Percentiles rank a stretch among this genome's conserved stretches.
phyloP scores from a whole-genome alignment of 1,139 yeast species.

The Scheffersomyces segobiensis region DNA sequence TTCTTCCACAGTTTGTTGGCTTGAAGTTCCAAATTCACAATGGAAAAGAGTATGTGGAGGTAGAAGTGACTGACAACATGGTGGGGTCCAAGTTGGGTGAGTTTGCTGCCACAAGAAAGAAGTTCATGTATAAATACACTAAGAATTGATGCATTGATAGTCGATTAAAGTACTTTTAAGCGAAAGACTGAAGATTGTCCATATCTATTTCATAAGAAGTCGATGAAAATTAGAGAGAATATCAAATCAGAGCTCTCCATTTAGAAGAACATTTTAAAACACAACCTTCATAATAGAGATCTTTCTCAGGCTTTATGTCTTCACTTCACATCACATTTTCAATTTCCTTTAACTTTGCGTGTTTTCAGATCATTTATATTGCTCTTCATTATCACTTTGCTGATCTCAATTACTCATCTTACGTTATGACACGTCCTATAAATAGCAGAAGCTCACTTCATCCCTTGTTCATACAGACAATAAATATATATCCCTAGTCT shows the following conservation, averaged over 20 bases:
- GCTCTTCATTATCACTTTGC: not conserved
- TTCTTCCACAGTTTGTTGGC: constrained; percentile 94
- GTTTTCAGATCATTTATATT: not conserved
- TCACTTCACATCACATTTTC: not conserved
- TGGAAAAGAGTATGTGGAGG: constrained; percentile 90
- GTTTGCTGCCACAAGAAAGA: constrained; percentile 89
- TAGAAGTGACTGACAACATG: constrained; percentile 91
- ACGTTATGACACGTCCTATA: constrained; percentile 22
- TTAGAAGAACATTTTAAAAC: not conserved
- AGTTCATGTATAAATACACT: constrained; percentile 78
- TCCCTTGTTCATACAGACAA: not conserved
- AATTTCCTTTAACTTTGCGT: no score
- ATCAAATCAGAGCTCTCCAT: not conserved
- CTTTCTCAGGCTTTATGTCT: not conserved
- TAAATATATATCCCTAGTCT: not conserved
- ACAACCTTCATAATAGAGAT: not conserved
- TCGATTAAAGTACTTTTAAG: not conserved
- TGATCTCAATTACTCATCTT: constrained; percentile 15
- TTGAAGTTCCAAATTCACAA: constrained; percentile 91
- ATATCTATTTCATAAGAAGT: not conserved
- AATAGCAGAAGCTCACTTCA: not conserved
- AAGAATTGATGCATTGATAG: constrained; percentile 39
- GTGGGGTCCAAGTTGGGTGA: constrained; percentile 97
- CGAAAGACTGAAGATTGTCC: constrained; percentile 6
- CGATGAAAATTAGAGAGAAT: not conserved